These are phyloP conservation scores for Castanopsis chinensis DNA, from an alignment of 306 rosid genomes.

Conservation along the genomic window DNA sequence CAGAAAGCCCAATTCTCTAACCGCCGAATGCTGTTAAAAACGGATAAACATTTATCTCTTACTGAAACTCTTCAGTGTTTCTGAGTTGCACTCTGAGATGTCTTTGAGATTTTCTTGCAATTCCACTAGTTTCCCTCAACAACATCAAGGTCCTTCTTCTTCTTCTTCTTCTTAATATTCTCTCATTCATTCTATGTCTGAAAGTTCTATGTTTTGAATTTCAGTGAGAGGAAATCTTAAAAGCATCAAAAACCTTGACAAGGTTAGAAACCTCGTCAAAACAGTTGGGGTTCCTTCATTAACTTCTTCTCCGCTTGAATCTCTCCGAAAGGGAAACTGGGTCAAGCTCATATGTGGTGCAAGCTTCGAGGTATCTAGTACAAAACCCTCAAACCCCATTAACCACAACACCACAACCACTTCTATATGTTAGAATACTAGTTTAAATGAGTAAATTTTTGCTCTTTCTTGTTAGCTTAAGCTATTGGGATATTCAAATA, in stretches of 20 bases:
- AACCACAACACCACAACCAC: no score
- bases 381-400: background rate
- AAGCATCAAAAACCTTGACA: constrained; percentile 30
- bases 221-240: constrained; percentile 13
- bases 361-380: constrained; percentile 67
- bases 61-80: background rate
- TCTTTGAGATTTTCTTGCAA: constrained; percentile 41
- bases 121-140: constrained; percentile 25
- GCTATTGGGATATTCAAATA: no score
- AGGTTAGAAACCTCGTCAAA: constrained; percentile 36
- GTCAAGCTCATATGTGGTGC: constrained; percentile 72
- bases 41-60: background rate
- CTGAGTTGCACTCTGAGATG: constrained; percentile 9
- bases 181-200: background rate
- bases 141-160: constrained; percentile 20
- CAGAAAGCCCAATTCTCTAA: no score
- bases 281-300: constrained; percentile 37
- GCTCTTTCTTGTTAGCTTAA: no score
- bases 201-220: background rate
- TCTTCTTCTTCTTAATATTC: background rate
- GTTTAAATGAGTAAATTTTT: no score
- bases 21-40: background rate
- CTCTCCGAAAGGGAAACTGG: constrained; percentile 57
- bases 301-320: constrained; percentile 46
- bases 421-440: no score